Percentiles rank a stretch among this genome's conserved stretches.
Conservation (phyloP, 1,284 basidiomycete species). For the Microbotryum saponariae region DNA sequence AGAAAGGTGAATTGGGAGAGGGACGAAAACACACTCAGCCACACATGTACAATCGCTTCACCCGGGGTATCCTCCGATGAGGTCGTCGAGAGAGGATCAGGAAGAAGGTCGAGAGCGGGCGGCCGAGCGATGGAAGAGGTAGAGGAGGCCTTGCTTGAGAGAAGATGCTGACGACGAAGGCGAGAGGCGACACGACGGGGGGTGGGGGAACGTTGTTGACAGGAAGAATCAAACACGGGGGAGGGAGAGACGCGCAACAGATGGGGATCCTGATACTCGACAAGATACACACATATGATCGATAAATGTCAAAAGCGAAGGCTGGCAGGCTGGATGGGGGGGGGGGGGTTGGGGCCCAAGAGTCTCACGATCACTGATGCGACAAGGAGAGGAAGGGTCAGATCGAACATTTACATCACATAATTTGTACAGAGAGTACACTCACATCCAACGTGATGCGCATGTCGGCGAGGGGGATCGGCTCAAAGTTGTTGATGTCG, state of each 20-base stretch:
- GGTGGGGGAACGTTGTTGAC: constrained; percentile 11
- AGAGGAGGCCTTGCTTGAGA: neutral
- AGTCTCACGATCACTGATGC: too few species aligned
- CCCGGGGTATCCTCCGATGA: too few species aligned
- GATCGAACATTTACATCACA: constrained; percentile 31
- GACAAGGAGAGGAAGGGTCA: neutral
- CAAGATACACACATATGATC: neutral
- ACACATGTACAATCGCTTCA: neutral
- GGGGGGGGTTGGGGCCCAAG: neutral
- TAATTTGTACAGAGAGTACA: neutral
- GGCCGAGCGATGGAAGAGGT: too few species aligned
- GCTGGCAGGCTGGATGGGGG: neutral
- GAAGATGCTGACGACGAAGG: constrained; percentile 1
- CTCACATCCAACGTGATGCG: constrained; percentile 40
- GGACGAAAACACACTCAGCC: neutral
- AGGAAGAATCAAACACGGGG: constrained; percentile 17
- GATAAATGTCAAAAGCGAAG: neutral
- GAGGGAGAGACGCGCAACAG: constrained; percentile 27
- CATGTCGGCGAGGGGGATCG: constrained; percentile 41
- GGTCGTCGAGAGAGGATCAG: too few species aligned
- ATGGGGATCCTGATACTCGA: constrained; percentile 19
- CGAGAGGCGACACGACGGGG: constrained; percentile 5
- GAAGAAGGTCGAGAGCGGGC: too few species aligned
- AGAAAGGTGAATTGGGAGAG: neutral
- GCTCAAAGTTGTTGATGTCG: constrained; percentile 57